Base-by-base conservation (phyloP, 2,329 filamentous ascomycete genomes). In the Epichloe elymi region DNA sequence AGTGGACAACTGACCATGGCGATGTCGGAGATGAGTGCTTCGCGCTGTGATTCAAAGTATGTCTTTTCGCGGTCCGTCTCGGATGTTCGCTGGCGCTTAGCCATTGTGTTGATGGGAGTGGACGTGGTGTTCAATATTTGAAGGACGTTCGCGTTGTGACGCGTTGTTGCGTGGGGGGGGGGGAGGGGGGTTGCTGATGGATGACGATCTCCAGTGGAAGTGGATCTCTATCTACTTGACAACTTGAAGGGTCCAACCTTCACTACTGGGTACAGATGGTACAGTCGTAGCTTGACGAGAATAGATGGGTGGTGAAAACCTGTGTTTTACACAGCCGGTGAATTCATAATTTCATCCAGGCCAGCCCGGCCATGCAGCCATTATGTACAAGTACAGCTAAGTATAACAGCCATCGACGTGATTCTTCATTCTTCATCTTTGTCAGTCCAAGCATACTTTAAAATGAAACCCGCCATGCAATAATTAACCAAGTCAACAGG, bases 41-140 rank as follows among this genome's bases (percentile, higher is more conserved):
- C 83, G 54, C 86, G 79, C 69, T 91, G 86, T 63, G 84, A 78
- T 62, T 89, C 85, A 60, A 89, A 91, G 59, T 85, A 86, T 0
- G 81, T 71, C 66, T 79, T 80, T 60, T 65, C 60, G 56, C 62
- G 55, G 33, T 60, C 39, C 33, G 43, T 48, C 45, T 63, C 66
- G 4, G 38, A 33, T 5, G 40, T 52, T 17, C 52, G 50, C 33
- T 52, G 52, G 52, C 52, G 52, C 50, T 54, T 54, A 46, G 49
- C 49, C 52, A 54, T 54, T 35, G 26, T 17, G 4, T 7, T 12
- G 37, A 4, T 40, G 37, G 43, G 14, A 8, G 42, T 11, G 10
- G 30, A 10, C 30, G 30, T 30, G 30, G 10, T 15, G 4, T 8
- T 20, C 12, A 5, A 26, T 17, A 14, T 33, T 46, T 30, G 8